These are phyloP conservation scores for Dothiorella sarmentorum DNA, from an alignment of 2,329 filamentous ascomycete genomes.

Conservation along the genomic window DNA sequence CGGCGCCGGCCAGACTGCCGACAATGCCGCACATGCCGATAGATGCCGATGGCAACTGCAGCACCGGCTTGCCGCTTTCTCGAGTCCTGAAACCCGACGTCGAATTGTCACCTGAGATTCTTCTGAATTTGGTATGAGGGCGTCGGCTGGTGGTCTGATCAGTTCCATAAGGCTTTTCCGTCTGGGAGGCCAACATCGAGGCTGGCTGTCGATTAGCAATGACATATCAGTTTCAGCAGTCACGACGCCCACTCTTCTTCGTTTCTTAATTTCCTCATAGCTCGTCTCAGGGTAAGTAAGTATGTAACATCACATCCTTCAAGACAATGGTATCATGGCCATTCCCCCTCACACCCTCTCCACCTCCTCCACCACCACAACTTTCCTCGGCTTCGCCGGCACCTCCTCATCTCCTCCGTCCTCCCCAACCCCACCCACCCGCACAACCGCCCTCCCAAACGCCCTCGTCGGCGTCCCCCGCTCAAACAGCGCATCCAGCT, in stretches of 20 bases:
- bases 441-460: not conserved
- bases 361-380: slow-evolving; percentile 7
- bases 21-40: slow-evolving; percentile 5
- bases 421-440: not conserved
- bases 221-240: too few species aligned
- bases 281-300: too few species aligned
- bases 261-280: not conserved
- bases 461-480: not conserved
- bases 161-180: too few species aligned
- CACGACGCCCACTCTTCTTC: too few species aligned
- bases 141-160: too few species aligned
- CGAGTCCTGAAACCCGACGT: too few species aligned
- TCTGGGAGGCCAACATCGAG: too few species aligned
- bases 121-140: too few species aligned
- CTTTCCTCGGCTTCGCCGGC: not conserved
- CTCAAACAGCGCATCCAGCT: slow-evolving; percentile 37
- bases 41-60: not conserved
- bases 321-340: not conserved
- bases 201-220: too few species aligned
- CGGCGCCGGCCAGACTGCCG: slow-evolving; percentile 1
- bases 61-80: not conserved
- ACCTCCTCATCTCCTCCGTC: not conserved
- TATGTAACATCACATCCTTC: too few species aligned
- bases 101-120: too few species aligned
- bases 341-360: not conserved